phyloP scores from a whole-genome alignment of 208 protist species.

The Leishmania arabica region DNA sequence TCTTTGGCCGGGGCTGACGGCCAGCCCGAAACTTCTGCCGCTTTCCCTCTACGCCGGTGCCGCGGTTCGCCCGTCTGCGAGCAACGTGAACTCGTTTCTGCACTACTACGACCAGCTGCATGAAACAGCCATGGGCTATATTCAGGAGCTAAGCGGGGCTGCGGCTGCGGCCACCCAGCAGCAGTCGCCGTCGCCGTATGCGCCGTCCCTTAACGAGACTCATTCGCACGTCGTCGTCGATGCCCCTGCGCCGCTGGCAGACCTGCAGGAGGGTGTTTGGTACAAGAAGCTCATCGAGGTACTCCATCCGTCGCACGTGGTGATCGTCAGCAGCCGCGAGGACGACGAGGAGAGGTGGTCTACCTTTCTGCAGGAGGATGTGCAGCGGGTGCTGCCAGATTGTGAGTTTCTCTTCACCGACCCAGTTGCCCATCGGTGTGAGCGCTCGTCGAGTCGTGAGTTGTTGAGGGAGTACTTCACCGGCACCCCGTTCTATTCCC shows the following conservation, averaged over 20 bases:
- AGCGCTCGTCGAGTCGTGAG: constrained; percentile 24
- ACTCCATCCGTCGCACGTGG: constrained; percentile 74
- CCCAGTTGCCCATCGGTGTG: constrained; percentile 33
- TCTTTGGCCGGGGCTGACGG: constrained; percentile 56
- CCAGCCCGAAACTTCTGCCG: constrained; percentile 44
- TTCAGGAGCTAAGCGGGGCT: constrained; percentile 38
- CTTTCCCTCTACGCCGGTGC: constrained; percentile 62
- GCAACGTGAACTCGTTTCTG: constrained; percentile 39
- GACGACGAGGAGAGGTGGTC: constrained; percentile 57
- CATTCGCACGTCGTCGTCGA: constrained; percentile 63
- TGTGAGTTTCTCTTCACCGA: constrained; percentile 60
- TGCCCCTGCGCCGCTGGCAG: constrained; percentile 56
- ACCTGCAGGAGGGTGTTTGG: constrained; percentile 65
- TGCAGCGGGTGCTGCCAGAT: constrained; percentile 72
- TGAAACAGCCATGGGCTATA: constrained; percentile 43
- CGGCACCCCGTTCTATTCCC: constrained; percentile 42
- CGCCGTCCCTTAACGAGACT: constrained; percentile 11
- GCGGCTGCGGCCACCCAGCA: constrained; percentile 4
- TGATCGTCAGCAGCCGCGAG: constrained; percentile 56
- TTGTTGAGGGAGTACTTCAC: constrained; percentile 72
- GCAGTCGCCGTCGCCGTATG: constrained; percentile 3
- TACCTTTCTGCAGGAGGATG: constrained; percentile 73
- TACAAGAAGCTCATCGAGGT: constrained; percentile 75
- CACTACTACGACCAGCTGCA: constrained; percentile 69
- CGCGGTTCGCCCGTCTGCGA: constrained; percentile 40